Evolutionary conservation across 2,329 filamentous ascomycete species (phyloP).

Genomic region (Fusarium nanum): DNA sequence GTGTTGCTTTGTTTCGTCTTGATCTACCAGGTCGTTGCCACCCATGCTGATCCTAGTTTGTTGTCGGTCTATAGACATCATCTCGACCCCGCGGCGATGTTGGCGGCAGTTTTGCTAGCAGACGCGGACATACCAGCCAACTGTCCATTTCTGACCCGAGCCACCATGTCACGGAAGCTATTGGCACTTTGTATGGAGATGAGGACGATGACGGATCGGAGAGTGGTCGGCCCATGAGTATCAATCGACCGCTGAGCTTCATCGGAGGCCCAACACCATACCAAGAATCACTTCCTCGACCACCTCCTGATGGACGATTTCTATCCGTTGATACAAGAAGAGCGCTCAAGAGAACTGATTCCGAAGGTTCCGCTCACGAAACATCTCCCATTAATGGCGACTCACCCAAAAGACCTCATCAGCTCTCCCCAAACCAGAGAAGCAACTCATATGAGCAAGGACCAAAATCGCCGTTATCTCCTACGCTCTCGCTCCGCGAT

Average conservation of each 20-base stretch:
- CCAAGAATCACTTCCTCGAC: constrained; percentile 61
- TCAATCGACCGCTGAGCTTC: constrained; percentile 78
- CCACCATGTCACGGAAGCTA: constrained; percentile 94
- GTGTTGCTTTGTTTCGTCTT: constrained; percentile 14
- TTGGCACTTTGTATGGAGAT: constrained; percentile 89
- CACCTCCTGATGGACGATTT: constrained; percentile 48
- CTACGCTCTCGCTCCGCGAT: constrained; percentile 65
- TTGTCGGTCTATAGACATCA: constrained; percentile 61
- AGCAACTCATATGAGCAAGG: constrained; percentile 56
- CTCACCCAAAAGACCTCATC: constrained; percentile 57
- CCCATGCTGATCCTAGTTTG: constrained; percentile 41
- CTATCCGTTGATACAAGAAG: constrained; percentile 54
- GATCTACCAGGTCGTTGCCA: constrained; percentile 23
- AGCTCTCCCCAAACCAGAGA: constrained; percentile 56
- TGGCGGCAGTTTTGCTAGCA: constrained; percentile 67
- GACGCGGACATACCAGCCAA: constrained; percentile 68
- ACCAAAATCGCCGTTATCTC: constrained; percentile 61
- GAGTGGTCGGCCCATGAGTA: constrained; percentile 73
- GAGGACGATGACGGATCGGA: constrained; percentile 71
- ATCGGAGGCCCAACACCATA: constrained; percentile 65
- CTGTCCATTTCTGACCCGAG: constrained; percentile 84
- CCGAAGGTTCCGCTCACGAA: constrained; percentile 56
- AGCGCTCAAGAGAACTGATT: constrained; percentile 58
- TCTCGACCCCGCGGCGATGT: constrained; percentile 66
- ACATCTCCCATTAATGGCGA: constrained; percentile 49